Evolutionary conservation across 805 yeast genomes (phyloP).

Genomic region (Dipodascopsis uninucleata): DNA sequence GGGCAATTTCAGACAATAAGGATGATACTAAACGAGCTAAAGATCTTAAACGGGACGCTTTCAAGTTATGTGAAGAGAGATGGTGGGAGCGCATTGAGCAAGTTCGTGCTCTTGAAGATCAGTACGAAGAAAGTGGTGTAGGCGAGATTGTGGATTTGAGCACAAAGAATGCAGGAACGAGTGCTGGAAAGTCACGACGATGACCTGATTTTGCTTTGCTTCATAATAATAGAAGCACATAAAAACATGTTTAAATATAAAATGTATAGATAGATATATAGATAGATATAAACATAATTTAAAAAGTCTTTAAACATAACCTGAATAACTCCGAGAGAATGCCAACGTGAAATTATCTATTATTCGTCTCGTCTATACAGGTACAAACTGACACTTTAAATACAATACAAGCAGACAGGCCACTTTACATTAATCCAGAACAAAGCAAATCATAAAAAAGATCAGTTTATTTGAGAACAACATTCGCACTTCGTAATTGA

Average conservation of each 20-base stretch:
- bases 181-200: slow-evolving; percentile 20
- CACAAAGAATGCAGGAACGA: slow-evolving; percentile 27
- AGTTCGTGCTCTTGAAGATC: slow-evolving; percentile 81
- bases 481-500: slow-evolving; percentile 82
- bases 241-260: no score
- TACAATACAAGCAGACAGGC: no score
- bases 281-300: background rate
- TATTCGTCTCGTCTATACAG: no score
- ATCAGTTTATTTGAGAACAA: slow-evolving; percentile 67
- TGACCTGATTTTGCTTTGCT: background rate
- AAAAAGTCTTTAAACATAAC: no score
- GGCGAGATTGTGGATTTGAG: slow-evolving; percentile 82
- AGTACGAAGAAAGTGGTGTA: slow-evolving; percentile 88
- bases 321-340: no score
- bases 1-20: slow-evolving; percentile 50
- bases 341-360: no score
- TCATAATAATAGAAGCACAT: no score
- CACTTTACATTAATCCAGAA: no score
- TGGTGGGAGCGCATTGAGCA: slow-evolving; percentile 99
- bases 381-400: no score
- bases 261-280: no score
- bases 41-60: slow-evolving; percentile 80
- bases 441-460: no score
- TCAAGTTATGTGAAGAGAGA: slow-evolving; percentile 86
- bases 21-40: slow-evolving; percentile 85